Evolutionary conservation across 352 stramenopile genomes (phyloP).

Genomic region (Pythium dissotocum): DNA sequence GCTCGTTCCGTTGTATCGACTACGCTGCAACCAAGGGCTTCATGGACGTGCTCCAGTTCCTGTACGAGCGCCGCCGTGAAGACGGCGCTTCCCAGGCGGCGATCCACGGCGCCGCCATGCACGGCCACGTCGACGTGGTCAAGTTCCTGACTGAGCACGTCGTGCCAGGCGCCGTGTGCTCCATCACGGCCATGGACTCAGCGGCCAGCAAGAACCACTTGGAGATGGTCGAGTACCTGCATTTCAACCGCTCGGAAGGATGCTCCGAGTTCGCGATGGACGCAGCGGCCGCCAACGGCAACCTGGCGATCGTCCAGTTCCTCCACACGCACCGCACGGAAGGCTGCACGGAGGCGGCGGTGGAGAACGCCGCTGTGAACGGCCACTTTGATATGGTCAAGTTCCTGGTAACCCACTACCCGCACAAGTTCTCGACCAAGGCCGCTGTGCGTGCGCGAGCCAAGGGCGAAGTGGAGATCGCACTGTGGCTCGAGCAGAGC

Average conservation of each 20-base stretch:
- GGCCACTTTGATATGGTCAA: conserved; percentile 39
- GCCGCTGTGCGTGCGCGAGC: conserved; percentile 5
- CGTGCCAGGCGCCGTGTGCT: conserved; percentile 30
- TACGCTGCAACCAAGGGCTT: conserved; percentile 32
- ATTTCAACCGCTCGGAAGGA: conserved; percentile 29
- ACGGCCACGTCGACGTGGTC: conserved; percentile 24
- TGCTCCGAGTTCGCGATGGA: conserved; percentile 37
- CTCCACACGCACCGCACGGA: conserved; percentile 14
- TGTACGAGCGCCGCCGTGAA: conserved; percentile 6
- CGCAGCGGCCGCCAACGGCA: conserved; percentile 27
- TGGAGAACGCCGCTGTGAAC: conserved; percentile 32
- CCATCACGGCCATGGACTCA: conserved; percentile 38
- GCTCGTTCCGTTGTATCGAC: conserved; percentile 27
- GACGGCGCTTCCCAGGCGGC: conserved; percentile 10
- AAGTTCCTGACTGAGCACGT: conserved; percentile 25
- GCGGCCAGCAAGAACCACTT: conserved; percentile 30
- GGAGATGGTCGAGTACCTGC: conserved; percentile 35
- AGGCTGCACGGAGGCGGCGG: conserved; percentile 19
- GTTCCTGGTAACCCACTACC: conserved; percentile 40
- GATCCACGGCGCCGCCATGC: conserved; percentile 16
- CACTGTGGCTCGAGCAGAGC: conserved; percentile 18
- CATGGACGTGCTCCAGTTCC: conserved; percentile 30
- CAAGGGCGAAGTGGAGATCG: conserved; percentile 25
- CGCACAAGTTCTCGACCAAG: conserved; percentile 13
- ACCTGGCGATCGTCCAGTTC: conserved; percentile 17